Percentiles rank a stretch among this genome's conserved stretches.
These are phyloP conservation scores for Stemphylium beticola DNA, from an alignment of 2,329 filamentous ascomycete genomes.

Conservation along the genomic window DNA sequence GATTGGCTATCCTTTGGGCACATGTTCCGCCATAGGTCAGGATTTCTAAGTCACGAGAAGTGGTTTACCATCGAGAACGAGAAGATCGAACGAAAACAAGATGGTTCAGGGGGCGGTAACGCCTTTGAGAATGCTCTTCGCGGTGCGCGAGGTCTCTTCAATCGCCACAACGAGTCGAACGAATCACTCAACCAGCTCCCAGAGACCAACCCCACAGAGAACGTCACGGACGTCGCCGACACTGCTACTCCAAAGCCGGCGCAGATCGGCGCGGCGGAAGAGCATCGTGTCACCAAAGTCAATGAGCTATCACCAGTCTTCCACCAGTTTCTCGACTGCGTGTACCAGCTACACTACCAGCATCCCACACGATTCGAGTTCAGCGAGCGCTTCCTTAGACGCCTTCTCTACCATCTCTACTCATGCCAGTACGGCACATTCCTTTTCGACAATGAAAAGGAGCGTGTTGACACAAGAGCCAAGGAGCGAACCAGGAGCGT, in stretches of 20 bases:
- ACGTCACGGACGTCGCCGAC: constrained; percentile 55
- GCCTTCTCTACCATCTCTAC: constrained; percentile 90
- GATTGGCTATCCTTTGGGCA: constrained; percentile 98
- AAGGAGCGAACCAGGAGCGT: constrained; percentile 80
- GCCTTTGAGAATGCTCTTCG: constrained; percentile 84
- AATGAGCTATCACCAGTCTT: constrained; percentile 96
- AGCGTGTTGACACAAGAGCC: constrained; percentile 73
- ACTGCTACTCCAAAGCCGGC: constrained; percentile 39
- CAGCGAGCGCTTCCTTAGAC: constrained; percentile 89
- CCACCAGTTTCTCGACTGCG: constrained; percentile 95
- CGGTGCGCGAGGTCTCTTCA: constrained; percentile 89
- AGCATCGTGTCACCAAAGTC: constrained; percentile 75
- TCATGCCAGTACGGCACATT: constrained; percentile 98
- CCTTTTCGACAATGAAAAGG: constrained; percentile 91
- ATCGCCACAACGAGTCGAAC: constrained; percentile 73
- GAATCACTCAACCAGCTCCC: constrained; percentile 64
- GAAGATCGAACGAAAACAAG: constrained; percentile 60
- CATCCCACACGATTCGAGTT: constrained; percentile 91
- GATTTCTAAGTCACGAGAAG: constrained; percentile 85
- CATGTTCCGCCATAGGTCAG: constrained; percentile 94
- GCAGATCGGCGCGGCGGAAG: constrained; percentile 54
- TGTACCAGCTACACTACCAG: constrained; percentile 87
- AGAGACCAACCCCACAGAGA: constrained; percentile 59
- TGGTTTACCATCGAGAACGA: constrained; percentile 93
- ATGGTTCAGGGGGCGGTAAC: constrained; percentile 62